These are phyloP conservation scores for Fraxinus paxiana DNA, from an alignment of 305 asterid species.

Conservation along the genomic window DNA sequence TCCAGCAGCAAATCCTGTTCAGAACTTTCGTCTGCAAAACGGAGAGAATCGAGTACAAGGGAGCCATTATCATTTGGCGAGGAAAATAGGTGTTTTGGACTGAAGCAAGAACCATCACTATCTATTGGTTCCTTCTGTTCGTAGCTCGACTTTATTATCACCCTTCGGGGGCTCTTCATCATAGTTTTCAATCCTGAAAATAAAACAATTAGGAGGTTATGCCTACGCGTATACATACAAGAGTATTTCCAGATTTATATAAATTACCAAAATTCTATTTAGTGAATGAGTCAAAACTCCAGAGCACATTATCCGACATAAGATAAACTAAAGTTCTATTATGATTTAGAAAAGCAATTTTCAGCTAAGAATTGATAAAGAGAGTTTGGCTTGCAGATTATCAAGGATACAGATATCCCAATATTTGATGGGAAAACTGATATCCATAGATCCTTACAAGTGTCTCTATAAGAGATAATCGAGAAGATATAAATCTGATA, in stretches of 20 bases:
- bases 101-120: slow-evolving; percentile 43
- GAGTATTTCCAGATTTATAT: background rate
- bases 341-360: background rate
- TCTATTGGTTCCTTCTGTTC: slow-evolving; percentile 46
- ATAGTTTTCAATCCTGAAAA: slow-evolving; percentile 48
- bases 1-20: slow-evolving; percentile 68
- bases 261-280: background rate
- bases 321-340: background rate
- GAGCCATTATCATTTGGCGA: slow-evolving; percentile 43
- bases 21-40: slow-evolving; percentile 37
- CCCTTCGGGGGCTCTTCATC: slow-evolving; percentile 53
- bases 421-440: background rate
- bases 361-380: background rate
- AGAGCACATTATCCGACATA: background rate
- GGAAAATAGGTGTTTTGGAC: slow-evolving; percentile 44
- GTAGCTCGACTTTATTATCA: slow-evolving; percentile 31
- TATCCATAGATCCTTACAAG: background rate
- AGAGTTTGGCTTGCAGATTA: background rate
- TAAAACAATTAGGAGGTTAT: slow-evolving; percentile 6
- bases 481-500: background rate
- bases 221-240: background rate
- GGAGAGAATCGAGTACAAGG: slow-evolving; percentile 38
- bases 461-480: background rate
- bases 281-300: background rate
- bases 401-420: background rate